These are phyloP conservation scores for Verruconis gallopava DNA, from an alignment of 2,329 filamentous ascomycete genomes.

Conservation along the genomic window DNA sequence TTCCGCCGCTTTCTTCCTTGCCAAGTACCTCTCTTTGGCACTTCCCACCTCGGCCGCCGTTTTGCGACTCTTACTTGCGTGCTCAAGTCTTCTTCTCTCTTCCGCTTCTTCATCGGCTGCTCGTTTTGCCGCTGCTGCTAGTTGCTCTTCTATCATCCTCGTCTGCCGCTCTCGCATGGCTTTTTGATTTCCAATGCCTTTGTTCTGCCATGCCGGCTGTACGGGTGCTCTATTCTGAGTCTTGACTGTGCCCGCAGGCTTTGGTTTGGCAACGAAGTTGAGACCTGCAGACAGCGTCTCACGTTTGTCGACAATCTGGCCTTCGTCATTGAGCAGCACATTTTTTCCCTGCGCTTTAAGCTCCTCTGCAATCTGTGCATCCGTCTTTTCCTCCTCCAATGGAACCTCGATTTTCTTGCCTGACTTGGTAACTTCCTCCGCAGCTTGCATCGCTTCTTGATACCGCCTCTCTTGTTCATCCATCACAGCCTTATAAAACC, in stretches of 20 bases:
- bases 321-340: slow-evolving; percentile 68
- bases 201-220: slow-evolving; percentile 12
- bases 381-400: slow-evolving; percentile 38
- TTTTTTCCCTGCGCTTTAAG: slow-evolving; percentile 49
- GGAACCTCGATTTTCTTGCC: slow-evolving; percentile 22
- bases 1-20: slow-evolving; percentile 60
- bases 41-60: slow-evolving; percentile 63
- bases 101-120: slow-evolving; percentile 56
- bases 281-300: slow-evolving; percentile 64
- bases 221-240: slow-evolving; percentile 14
- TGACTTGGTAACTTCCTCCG: slow-evolving; percentile 24
- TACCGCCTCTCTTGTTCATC: slow-evolving; percentile 58
- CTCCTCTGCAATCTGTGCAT: slow-evolving; percentile 53
- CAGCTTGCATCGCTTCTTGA: slow-evolving; percentile 54
- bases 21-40: slow-evolving; percentile 67
- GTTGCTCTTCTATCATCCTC: slow-evolving; percentile 64
- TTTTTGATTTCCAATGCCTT: slow-evolving; percentile 28
- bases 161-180: slow-evolving; percentile 64
- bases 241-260: slow-evolving; percentile 24
- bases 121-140: slow-evolving; percentile 60
- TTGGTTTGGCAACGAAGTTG: slow-evolving; percentile 56
- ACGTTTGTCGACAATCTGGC: slow-evolving; percentile 73
- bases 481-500: slow-evolving; percentile 64
- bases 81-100: slow-evolving; percentile 49
- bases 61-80: slow-evolving; percentile 62